A percentile compares a stretch with the other conserved stretches of the same genome.
phyloP scores from a whole-genome alignment of 305 asterid genomes.

The Petunia hybrid region DNA sequence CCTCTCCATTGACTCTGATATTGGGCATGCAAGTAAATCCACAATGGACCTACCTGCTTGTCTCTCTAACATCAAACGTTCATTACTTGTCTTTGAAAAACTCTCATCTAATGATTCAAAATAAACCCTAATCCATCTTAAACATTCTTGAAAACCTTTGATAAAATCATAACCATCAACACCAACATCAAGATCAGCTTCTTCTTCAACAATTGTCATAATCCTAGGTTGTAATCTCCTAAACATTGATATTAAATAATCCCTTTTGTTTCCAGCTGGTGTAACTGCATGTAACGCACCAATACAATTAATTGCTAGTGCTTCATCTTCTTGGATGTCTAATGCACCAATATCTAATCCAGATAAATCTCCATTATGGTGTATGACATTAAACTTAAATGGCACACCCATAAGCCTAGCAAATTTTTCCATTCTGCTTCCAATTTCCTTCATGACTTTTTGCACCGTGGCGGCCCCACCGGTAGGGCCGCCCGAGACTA shows the following conservation, averaged over 20 bases:
- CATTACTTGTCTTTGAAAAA: constrained; percentile 75
- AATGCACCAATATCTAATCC: constrained; percentile 58
- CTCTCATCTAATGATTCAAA: constrained; percentile 90
- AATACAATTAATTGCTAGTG: constrained; percentile 77
- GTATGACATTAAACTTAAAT: constrained; percentile 64
- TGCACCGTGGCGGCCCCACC: constrained; percentile 55
- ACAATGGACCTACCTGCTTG: constrained; percentile 87
- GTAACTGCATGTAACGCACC: constrained; percentile 76
- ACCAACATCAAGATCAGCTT: constrained; percentile 85
- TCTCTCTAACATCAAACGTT: constrained; percentile 90
- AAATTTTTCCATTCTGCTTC: constrained; percentile 84
- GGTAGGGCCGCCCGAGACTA: constrained; percentile 37
- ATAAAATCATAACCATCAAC: constrained; percentile 66
- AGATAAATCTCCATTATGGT: constrained; percentile 81
- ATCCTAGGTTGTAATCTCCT: constrained; percentile 72
- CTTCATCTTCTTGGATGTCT: constrained; percentile 72
- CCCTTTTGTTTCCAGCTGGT: constrained; percentile 55
- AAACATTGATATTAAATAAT: constrained; percentile 59
- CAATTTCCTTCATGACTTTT: constrained; percentile 86
- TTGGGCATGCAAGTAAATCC: constrained; percentile 83
- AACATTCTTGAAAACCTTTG: constrained; percentile 73
- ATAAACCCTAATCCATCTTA: constrained; percentile 96
- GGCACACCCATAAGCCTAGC: constrained; percentile 99
- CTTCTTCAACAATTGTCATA: constrained; percentile 86
- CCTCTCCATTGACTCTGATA: constrained; percentile 74